Evolutionary conservation across 371 early-diverging fungal species (phyloP), one percentile per base, ranked within the genome.

Genomic region (Mucor plumbeus): DNA sequence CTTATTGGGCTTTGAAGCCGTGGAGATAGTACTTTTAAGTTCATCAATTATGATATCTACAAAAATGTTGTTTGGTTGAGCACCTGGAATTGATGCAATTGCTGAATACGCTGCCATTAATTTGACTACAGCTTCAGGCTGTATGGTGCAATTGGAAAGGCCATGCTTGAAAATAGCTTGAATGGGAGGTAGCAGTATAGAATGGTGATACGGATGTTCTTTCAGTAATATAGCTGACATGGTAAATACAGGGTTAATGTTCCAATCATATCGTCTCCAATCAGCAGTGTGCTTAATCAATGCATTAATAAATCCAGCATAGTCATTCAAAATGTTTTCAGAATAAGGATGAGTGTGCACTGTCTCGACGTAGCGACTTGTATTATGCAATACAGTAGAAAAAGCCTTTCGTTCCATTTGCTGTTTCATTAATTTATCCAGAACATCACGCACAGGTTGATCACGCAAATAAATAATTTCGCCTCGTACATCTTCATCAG

Each of bases 371-470:
- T 88, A 88, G 1, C 81, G 77, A 5, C 81, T 76, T 60, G 83
- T 77, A 64, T 88, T 88, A 53, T 77, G 75, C 31, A 88, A 60
- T 17, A 88, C 85, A 4, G 81, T 82, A 0, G 88, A 88, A 17
- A 88, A 87, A 7, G 86, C 78, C 14, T 73, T 71, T 4, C 85
- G 77, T 15, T 86, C 86, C 74, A 88, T 74, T 47, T 85, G 86
- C 59, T 85, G 84, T 35, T 81, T 87, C 78, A 82, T 81, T 47
- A 88, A 68, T 40, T 87, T 83, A 33, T 88, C 87, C 14, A 88
- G 34, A 6, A 88, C 87, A 62, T 88, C 88, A 6, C 85, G 84
- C 7, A 88, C 78, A 14, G 88, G 88, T 19, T 88, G 88, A 50
- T 88, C 86, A 1, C 85, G 84, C 7, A 88, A 70, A 64, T 82